These are phyloP conservation scores for Podospora pseudopauciseta DNA, from an alignment of 495 filamentous ascomycete species.

Conservation along the genomic window DNA sequence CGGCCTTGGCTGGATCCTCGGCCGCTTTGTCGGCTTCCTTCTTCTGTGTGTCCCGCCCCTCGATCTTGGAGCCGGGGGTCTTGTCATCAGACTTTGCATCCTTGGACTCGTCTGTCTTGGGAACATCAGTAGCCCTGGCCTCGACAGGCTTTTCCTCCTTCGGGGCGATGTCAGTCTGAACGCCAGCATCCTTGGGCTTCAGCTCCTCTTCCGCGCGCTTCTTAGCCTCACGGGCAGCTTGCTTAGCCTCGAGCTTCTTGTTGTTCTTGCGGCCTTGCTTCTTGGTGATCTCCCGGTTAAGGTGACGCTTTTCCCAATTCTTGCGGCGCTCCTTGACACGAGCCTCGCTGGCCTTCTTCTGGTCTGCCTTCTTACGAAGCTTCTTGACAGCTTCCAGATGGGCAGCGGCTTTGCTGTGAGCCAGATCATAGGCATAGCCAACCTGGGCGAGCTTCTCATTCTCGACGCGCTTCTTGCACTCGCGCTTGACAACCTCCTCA, in stretches of 20 bases:
- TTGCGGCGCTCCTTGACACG: slow-evolving; percentile 44
- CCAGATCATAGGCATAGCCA: slow-evolving; percentile 83
- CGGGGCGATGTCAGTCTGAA: slow-evolving; percentile 36
- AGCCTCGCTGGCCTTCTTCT: slow-evolving; percentile 47
- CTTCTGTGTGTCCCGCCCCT: slow-evolving; percentile 12
- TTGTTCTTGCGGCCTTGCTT: slow-evolving; percentile 48
- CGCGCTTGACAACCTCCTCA: slow-evolving; percentile 67
- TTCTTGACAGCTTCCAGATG: slow-evolving; percentile 61
- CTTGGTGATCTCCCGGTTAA: slow-evolving; percentile 43
- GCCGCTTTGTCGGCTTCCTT: slow-evolving; percentile 14
- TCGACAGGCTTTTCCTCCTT: slow-evolving; percentile 28
- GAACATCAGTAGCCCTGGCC: slow-evolving; percentile 30
- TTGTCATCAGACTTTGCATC: slow-evolving; percentile 33
- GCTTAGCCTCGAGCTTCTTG: slow-evolving; percentile 34
- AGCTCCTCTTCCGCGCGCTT: slow-evolving; percentile 39
- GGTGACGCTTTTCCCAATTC: slow-evolving; percentile 47
- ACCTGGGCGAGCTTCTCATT: slow-evolving; percentile 82
- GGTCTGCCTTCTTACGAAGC: slow-evolving; percentile 45
- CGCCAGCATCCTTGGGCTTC: slow-evolving; percentile 38
- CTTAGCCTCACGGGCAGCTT: slow-evolving; percentile 36
- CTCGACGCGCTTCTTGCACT: slow-evolving; percentile 59
- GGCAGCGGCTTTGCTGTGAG: slow-evolving; percentile 70
- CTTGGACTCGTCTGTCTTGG: slow-evolving; percentile 10
- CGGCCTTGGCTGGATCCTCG: slow-evolving; percentile 14
- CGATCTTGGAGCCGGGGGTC: slow-evolving; percentile 17